Base-by-base conservation (phyloP, 1,284 basidiomycete species). In the Rhodotorula sp. region DNA sequence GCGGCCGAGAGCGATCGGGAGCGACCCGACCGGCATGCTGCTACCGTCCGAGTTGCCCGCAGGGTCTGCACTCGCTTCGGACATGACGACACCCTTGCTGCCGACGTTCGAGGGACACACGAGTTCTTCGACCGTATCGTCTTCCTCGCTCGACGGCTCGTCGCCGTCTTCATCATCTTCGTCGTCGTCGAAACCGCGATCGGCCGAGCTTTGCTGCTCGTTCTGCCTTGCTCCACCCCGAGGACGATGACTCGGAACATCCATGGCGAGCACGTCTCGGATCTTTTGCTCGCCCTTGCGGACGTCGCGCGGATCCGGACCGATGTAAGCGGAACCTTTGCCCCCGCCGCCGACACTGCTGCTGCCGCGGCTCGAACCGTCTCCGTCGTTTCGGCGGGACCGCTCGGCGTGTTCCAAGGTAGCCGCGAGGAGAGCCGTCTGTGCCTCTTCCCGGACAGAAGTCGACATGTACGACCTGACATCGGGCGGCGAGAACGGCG, bases 221-320 rank as follows among this genome's bases (percentile, higher is more conserved):
- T 8, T 2, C 26, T 29, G 12, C n/a, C 10, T 56, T n/a, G 51
- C 54, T 7, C 20, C 54, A 5, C 54, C 54, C 5, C 54, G 54
- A 1, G 71, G 62, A 5, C 78, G 71, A 39, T 78, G 78, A 43
- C 59, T 65, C 3, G 78, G 78, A 3, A 72, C 71, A 47, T 78
- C 78, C 48, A 77, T 71, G 8, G 73, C 78, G 20, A 78, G 69
- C 14, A 77, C 68, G 20, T 78, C 70, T 18, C 76, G 67, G 8
- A 78, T 71, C 67, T 74, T 73, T 21, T 64, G 70, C 60, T 70
- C 70, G 10, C 67, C 74, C 49, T 63, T 54, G 18, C 61, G 46
- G 0, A 68, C 69, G 20, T 62, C 57, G 12, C 57, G 31, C 29
- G 60, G 67, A 31, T 72, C 66, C 3, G 68, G 70, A 4, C 62